Percentiles rank a stretch among this genome's conserved stretches.
Conservation (phyloP, 306 rosid genomes). For the Crotalaria pallida region DNA sequence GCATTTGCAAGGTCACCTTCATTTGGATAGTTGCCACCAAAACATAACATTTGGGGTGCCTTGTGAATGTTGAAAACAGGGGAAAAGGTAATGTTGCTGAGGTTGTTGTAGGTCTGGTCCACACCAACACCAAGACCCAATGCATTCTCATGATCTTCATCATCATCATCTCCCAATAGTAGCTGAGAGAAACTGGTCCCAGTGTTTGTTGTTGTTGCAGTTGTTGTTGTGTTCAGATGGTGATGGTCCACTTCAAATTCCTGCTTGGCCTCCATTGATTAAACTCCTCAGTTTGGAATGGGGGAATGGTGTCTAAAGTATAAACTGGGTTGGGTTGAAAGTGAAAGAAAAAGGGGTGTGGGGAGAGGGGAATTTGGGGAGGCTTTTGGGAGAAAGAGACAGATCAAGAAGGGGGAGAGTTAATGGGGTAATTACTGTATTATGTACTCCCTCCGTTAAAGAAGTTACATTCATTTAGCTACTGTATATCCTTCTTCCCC, state of each 20-base stretch:
- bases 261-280: slow-evolving; percentile 53
- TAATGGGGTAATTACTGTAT: too few relatives aligned
- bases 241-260: slow-evolving; percentile 46
- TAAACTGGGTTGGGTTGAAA: too few relatives aligned
- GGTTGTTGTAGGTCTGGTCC: slow-evolving; percentile 7
- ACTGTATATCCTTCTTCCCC: too few relatives aligned
- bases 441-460: too few relatives aligned
- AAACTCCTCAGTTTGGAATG: not conserved
- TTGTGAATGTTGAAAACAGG: slow-evolving; percentile 34
- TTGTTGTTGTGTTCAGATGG: slow-evolving; percentile 2
- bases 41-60: slow-evolving; percentile 69
- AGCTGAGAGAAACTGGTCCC: slow-evolving; percentile 72
- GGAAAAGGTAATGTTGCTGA: not conserved
- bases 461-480: too few relatives aligned
- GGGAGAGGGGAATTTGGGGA: not conserved
- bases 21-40: slow-evolving; percentile 33
- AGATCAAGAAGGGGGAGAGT: not conserved
- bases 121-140: slow-evolving; percentile 20
- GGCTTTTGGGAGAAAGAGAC: slow-evolving; percentile 9
- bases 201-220: slow-evolving; percentile 17
- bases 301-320: not conserved
- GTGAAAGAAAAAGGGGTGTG: not conserved
- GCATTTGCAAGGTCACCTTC: slow-evolving; percentile 5
- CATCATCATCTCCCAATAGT: slow-evolving; percentile 50
- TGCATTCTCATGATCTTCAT: slow-evolving; percentile 23